These are phyloP conservation scores for Usnea hakonensis DNA, from an alignment of 495 filamentous ascomycete genomes.

Conservation along the genomic window DNA sequence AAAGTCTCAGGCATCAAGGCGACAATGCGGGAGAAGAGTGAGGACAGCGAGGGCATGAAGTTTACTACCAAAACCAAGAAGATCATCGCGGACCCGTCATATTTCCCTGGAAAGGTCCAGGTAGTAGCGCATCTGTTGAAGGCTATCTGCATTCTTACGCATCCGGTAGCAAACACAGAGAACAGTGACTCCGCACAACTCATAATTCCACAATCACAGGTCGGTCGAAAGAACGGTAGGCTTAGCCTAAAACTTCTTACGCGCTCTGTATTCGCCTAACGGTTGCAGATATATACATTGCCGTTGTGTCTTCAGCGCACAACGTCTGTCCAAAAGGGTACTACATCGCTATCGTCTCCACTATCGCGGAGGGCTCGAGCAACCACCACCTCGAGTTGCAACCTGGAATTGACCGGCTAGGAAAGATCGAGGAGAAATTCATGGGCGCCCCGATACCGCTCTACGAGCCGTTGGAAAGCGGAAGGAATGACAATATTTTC, in stretches of 20 bases:
- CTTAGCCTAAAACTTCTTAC: neutral
- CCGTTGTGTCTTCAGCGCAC: constrained; percentile 89
- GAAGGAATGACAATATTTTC: constrained; percentile 84
- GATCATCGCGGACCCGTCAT: constrained; percentile 92
- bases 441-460: constrained; percentile 86
- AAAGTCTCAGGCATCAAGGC: constrained; percentile 93
- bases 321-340: constrained; percentile 99
- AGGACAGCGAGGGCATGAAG: constrained; percentile 76
- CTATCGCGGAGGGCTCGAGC: constrained; percentile 81
- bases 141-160: constrained; percentile 95
- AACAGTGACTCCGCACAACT: constrained; percentile 87
- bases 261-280: constrained; percentile 24
- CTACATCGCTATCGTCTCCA: constrained; percentile 97
- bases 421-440: constrained; percentile 93
- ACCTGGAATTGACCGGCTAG: constrained; percentile 87
- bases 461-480: constrained; percentile 85
- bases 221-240: constrained; percentile 87
- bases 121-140: constrained; percentile 84
- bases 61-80: constrained; percentile 94
- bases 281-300: constrained; percentile 85
- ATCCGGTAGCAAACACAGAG: constrained; percentile 82
- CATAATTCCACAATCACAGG: constrained; percentile 96
- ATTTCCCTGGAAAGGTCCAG: constrained; percentile 85
- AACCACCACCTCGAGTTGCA: constrained; percentile 96
- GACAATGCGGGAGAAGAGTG: constrained; percentile 78